These are phyloP conservation scores for Epichloe amarillans DNA, from an alignment of 2,329 filamentous ascomycete genomes.

Conservation along the genomic window DNA sequence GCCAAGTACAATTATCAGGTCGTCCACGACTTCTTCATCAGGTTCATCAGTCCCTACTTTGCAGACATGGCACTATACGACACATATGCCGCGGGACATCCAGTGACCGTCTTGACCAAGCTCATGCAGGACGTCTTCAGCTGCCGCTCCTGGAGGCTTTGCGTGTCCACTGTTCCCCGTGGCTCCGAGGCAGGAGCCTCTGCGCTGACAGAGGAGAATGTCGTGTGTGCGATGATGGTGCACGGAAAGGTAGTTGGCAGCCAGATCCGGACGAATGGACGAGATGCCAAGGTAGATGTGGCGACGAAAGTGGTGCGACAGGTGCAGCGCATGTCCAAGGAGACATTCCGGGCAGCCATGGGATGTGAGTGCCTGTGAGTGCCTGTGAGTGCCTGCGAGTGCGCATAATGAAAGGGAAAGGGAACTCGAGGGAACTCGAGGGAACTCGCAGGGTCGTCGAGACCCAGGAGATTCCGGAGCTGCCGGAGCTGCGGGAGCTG, in stretches of 20 bases:
- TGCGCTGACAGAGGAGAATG: constrained; percentile 30
- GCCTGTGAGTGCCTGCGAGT: constrained; percentile 36
- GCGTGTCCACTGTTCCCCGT: constrained; percentile 30
- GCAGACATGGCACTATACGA: constrained; percentile 80
- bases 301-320: constrained; percentile 43
- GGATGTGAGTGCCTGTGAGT: constrained; percentile 53
- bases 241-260: constrained; percentile 57
- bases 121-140: constrained; percentile 50
- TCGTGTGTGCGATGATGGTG: constrained; percentile 62
- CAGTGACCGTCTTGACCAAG: constrained; percentile 58
- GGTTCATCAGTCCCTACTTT: constrained; percentile 65
- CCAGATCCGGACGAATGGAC: constrained; percentile 45
- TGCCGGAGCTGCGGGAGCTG: too few relatives aligned
- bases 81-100: constrained; percentile 73
- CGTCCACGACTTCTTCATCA: constrained; percentile 66
- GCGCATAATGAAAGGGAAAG: too few relatives aligned
- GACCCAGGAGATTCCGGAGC: too few relatives aligned
- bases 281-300: constrained; percentile 60
- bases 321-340: constrained; percentile 30
- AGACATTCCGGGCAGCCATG: constrained; percentile 47
- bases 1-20: constrained; percentile 62
- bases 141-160: constrained; percentile 47
- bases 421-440: too few relatives aligned
- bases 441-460: too few relatives aligned
- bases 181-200: constrained; percentile 27